These are phyloP conservation scores for Aspergillus fijiensis DNA, from an alignment of 2,329 filamentous ascomycete genomes.

Conservation along the genomic window DNA sequence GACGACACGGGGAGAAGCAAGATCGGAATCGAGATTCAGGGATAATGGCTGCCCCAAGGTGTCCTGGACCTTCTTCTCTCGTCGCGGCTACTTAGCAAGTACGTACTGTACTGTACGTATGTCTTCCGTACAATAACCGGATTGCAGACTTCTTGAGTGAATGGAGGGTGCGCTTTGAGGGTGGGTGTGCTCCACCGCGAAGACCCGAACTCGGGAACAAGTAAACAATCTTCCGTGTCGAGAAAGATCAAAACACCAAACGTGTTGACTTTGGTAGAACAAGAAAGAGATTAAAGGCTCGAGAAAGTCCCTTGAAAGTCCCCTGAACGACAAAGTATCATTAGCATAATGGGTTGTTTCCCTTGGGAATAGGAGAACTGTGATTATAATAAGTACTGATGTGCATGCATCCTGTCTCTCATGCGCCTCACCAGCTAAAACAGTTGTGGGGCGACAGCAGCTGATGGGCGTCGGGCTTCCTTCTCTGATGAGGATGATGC, in stretches of 20 bases:
- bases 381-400: neutral
- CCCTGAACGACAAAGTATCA: neutral
- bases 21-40: neutral
- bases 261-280: neutral
- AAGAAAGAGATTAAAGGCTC: neutral
- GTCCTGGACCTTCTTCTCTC: neutral
- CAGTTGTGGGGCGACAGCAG: slow-evolving; percentile 12
- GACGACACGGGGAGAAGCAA: neutral
- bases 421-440: slow-evolving; percentile 15
- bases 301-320: neutral
- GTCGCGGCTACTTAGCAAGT: slow-evolving; percentile 5
- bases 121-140: neutral
- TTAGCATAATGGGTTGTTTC: no score
- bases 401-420: neutral
- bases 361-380: neutral
- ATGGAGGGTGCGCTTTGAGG: slow-evolving; percentile 1
- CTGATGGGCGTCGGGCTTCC: slow-evolving; percentile 8
- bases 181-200: slow-evolving; percentile 13
- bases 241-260: slow-evolving; percentile 23
- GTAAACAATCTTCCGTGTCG: slow-evolving; percentile 23
- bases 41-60: neutral
- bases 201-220: slow-evolving; percentile 13
- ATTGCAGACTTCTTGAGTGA: slow-evolving; percentile 3
- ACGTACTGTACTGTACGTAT: no score
- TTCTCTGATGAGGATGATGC: neutral